These are phyloP conservation scores for Fusarium pseudoanthophilum DNA, from an alignment of 2,329 filamentous ascomycete genomes.

Conservation along the genomic window DNA sequence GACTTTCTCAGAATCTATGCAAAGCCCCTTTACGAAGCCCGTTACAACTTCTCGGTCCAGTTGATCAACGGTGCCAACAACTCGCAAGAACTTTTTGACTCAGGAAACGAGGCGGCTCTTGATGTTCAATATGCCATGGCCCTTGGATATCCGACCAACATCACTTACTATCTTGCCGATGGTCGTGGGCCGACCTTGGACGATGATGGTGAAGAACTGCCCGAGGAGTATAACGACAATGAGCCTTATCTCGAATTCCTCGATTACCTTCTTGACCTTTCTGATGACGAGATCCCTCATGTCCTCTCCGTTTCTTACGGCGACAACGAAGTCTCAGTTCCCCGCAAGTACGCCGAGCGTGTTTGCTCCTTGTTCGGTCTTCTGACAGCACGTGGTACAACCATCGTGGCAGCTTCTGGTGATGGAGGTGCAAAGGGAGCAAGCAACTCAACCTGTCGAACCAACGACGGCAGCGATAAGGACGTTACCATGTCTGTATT, in stretches of 20 bases:
- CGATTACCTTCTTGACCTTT: constrained; percentile 58
- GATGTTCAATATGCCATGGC: constrained; percentile 62
- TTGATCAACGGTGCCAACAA: constrained; percentile 58
- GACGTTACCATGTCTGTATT: constrained; percentile 70
- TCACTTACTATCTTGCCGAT: constrained; percentile 58
- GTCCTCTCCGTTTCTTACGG: constrained; percentile 68
- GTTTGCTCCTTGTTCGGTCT: constrained; percentile 66
- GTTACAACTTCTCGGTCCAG: constrained; percentile 55
- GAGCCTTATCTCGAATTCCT: constrained; percentile 68
- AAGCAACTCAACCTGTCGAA: constrained; percentile 62
- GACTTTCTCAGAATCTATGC: constrained; percentile 52
- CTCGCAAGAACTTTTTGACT: constrained; percentile 50
- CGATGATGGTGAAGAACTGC: constrained; percentile 49
- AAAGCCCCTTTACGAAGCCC: constrained; percentile 50
- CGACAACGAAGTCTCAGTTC: constrained; percentile 67
- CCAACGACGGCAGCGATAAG: constrained; percentile 67
- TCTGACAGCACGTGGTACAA: constrained; percentile 63
- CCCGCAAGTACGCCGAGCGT: constrained; percentile 60
- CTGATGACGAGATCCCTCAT: constrained; percentile 61
- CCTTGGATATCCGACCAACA: constrained; percentile 56
- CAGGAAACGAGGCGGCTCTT: constrained; percentile 59
- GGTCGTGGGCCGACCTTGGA: constrained; percentile 57
- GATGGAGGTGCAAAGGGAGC: constrained; percentile 61
- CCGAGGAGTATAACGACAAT: constrained; percentile 54
- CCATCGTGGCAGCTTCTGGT: constrained; percentile 62